Percentiles rank a stretch among this genome's conserved stretches.
phyloP scores from a whole-genome alignment of 2,329 filamentous ascomycete species.

The Monilinia fructicola region DNA sequence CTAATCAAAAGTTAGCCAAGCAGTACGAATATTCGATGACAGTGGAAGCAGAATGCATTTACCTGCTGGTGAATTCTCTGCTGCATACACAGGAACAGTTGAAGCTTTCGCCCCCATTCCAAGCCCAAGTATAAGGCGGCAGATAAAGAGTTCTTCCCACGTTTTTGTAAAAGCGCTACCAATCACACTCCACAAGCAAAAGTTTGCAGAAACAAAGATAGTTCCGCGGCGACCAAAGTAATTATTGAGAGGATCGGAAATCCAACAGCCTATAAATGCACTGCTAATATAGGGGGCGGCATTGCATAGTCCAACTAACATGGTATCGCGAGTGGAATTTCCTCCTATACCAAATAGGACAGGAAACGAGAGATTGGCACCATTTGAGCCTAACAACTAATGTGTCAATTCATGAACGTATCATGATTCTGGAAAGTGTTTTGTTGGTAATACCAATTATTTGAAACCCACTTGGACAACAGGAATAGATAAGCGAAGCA shows the following conservation, averaged over 20 bases:
- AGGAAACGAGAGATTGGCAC: constrained; percentile 50
- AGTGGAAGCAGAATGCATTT: constrained; percentile 27
- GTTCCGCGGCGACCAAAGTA: constrained; percentile 59
- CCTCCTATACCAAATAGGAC: constrained; percentile 46
- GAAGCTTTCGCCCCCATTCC: constrained; percentile 60
- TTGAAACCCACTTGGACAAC: neutral
- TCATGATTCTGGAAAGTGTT: too few relatives aligned
- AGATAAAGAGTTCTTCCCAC: constrained; percentile 57
- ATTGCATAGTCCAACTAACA: constrained; percentile 61
- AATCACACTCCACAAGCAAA: constrained; percentile 61
- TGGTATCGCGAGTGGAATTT: constrained; percentile 48
- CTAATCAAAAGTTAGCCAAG: neutral
- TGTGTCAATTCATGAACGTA: neutral
- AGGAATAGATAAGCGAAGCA: neutral
- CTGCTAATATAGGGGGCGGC: constrained; percentile 46
- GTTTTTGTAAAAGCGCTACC: constrained; percentile 58
- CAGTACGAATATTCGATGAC: too few relatives aligned
- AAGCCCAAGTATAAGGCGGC: constrained; percentile 57
- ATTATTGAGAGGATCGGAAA: constrained; percentile 62
- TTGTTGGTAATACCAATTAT: neutral
- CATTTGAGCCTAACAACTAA: constrained; percentile 49
- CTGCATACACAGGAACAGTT: constrained; percentile 52
- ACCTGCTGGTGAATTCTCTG: constrained; percentile 54
- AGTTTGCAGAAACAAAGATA: constrained; percentile 62
- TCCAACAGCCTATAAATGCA: constrained; percentile 47